Conservation (phyloP, 2,329 filamentous ascomycete species). For the Stenocarpella maydis region DNA sequence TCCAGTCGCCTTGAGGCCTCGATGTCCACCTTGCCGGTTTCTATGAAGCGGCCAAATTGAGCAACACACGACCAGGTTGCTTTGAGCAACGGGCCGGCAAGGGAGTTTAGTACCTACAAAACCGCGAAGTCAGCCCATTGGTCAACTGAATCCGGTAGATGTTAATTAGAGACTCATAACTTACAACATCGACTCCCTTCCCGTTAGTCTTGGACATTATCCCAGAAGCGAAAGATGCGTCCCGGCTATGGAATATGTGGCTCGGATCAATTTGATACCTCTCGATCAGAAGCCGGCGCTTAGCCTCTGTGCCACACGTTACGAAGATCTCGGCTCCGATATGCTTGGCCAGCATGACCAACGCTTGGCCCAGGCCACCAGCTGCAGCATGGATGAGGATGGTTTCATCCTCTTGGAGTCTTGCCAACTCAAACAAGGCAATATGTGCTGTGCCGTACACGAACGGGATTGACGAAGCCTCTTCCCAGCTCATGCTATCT, state of each 20-base stretch:
- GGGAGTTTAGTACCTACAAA: neutral
- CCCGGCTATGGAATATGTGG: conserved; percentile 42
- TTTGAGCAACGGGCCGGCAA: conserved; percentile 40
- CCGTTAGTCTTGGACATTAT: conserved; percentile 40
- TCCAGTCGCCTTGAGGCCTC: conserved; percentile 45
- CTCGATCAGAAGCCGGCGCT: conserved; percentile 25
- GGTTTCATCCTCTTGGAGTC: conserved; percentile 37
- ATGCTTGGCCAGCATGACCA: conserved; percentile 26
- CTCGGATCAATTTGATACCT: conserved; percentile 37
- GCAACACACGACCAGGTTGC: conserved; percentile 37
- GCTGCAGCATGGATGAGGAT: conserved; percentile 42
- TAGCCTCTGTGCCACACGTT: conserved; percentile 24
- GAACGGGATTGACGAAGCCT: conserved; percentile 37
- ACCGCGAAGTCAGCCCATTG: too few relatives aligned
- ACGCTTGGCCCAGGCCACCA: conserved; percentile 35
- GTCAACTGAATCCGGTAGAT: too few relatives aligned
- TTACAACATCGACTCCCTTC: conserved; percentile 9
- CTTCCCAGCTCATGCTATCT: conserved; percentile 33
- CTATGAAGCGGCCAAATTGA: conserved; percentile 33
- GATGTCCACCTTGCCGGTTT: conserved; percentile 35
- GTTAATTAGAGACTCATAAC: too few relatives aligned
- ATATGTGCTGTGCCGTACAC: conserved; percentile 43
- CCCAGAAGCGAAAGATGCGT: conserved; percentile 40
- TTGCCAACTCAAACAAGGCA: conserved; percentile 39
- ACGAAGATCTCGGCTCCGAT: conserved; percentile 35